Evolutionary conservation across 2,329 filamentous ascomycete genomes (phyloP), one percentile per base, ranked within the genome.

Genomic region (Fusarium protoensiforme): DNA sequence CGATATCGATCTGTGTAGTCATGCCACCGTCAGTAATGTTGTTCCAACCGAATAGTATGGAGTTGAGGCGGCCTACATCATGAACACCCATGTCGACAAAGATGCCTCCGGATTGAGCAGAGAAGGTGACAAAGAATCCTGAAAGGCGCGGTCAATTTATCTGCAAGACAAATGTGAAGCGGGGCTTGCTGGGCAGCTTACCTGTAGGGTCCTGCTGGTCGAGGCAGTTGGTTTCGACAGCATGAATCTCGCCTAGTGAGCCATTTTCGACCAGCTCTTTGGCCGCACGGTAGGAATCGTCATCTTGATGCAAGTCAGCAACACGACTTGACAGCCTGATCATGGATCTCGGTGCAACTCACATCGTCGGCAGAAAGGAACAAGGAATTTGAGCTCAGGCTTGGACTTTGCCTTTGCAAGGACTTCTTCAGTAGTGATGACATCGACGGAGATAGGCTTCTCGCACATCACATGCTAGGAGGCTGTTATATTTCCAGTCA

Each of bases 71-170:
- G 31, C 69, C 48, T 65, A 80, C 77, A 20, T 76, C 75, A 61
- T 81, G 79, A 43, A 80, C 74, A 33, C 79, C 78, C 63, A 80
- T 77, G 64, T 81, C 79, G 54, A 81, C 68, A 69, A 81, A 81
- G 57, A 81, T 80, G 10, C 79, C 79, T 16, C 79, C 79, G 11
- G 79, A 80, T 60, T 77, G 76, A 58, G 73, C 79, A 13, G 79
- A 80, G 57, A 80, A 81, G 29, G 76, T 61, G n/a, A 81, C 78
- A 38, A 80, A 81, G 53, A 81, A 81, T 31, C 74, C 79, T 69
- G 57, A 57, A 29, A 33, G 14, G 4, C 13, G n/a, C 16, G 22
- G 13, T 62, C 14, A 62, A 43, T 31, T 18, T 1, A 16, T 16
- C n/a, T 11, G n/a, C 24, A 51, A 51, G 7, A 16, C 7, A 31